Percentiles rank a stretch among this genome's conserved stretches.
Evolutionary conservation across 495 filamentous ascomycete species (phyloP).

Genomic region (Trichoderma erinaceum): DNA sequence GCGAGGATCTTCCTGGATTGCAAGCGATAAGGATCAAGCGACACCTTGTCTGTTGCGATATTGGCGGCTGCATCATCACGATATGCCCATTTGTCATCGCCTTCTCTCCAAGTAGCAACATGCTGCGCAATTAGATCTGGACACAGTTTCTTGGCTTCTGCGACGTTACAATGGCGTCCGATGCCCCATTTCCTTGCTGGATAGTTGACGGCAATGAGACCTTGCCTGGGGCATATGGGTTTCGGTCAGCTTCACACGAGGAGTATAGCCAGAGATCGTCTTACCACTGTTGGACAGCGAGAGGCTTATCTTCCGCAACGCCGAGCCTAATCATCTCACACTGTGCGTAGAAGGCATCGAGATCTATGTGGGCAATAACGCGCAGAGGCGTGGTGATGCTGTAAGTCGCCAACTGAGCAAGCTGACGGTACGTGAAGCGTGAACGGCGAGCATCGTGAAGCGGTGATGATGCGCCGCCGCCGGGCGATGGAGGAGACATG

Average conservation of each 20-base stretch:
- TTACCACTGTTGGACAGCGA: constrained; percentile 87
- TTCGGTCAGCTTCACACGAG: constrained; percentile 1
- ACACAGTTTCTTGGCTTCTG: constrained; percentile 84
- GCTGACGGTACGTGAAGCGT: constrained; percentile 76
- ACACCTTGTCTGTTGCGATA: constrained; percentile 87
- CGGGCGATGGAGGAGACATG: constrained; percentile 1
- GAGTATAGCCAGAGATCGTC: constrained; percentile 17
- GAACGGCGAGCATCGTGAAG: constrained; percentile 40
- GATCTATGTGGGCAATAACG: constrained; percentile 84
- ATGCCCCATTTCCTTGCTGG: constrained; percentile 77
- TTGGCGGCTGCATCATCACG: constrained; percentile 66
- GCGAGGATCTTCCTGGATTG: constrained; percentile 78
- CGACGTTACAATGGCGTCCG: constrained; percentile 62
- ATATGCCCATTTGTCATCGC: constrained; percentile 87
- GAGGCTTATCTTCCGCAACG: constrained; percentile 63
- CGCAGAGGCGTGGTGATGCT: constrained; percentile 71
- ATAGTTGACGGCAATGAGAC: constrained; percentile 94
- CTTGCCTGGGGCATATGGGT: constrained; percentile 42
- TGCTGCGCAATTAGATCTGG: constrained; percentile 81
- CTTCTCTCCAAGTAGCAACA: constrained; percentile 91
- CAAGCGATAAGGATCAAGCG: constrained; percentile 83
- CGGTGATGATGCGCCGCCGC: constrained; percentile 2
- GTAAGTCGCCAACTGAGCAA: constrained; percentile 65
- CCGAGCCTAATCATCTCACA: constrained; percentile 85
- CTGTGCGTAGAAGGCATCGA: constrained; percentile 98